These are phyloP conservation scores for Tephrocybe sp. DNA, from an alignment of 768 basidiomycete genomes.

Conservation along the genomic window DNA sequence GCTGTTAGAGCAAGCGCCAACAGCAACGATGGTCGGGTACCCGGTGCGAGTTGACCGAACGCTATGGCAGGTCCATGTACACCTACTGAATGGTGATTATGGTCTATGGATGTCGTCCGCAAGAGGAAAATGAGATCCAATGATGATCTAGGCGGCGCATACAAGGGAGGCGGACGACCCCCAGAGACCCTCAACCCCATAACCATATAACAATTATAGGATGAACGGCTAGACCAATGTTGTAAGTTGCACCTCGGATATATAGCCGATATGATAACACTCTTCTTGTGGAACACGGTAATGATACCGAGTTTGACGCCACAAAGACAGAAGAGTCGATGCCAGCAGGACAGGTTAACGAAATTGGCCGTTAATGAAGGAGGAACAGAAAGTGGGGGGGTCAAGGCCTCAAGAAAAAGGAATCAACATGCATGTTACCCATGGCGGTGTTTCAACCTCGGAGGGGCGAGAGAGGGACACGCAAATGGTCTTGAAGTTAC, in stretches of 20 bases:
- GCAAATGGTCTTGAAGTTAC: no score
- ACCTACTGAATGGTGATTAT: not conserved
- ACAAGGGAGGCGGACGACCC: slow-evolving; percentile 4
- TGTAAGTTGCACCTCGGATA: slow-evolving; percentile 4
- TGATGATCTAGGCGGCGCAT: slow-evolving; percentile 4
- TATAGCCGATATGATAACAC: not conserved
- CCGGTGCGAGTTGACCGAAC: slow-evolving; percentile 2
- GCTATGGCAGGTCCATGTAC: no score
- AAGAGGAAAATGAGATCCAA: slow-evolving; percentile 13
- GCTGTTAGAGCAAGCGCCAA: not conserved
- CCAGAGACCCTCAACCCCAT: slow-evolving; percentile 14
- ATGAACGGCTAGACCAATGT: not conserved
- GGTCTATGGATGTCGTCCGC: slow-evolving; percentile 2
- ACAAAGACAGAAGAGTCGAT: not conserved
- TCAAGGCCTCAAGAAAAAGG: no score
- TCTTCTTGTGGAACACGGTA: not conserved
- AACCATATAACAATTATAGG: not conserved
- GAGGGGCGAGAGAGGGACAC: no score
- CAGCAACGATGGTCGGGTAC: not conserved
- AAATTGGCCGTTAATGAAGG: no score
- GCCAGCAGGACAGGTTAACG: no score
- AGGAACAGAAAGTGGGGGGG: no score
- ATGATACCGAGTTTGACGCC: not conserved
- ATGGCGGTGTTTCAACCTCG: no score
- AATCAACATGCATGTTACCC: no score